Percentiles rank a stretch among this genome's conserved stretches.
Evolutionary conservation across 2,329 filamentous ascomycete species (phyloP).

Genomic region (Myriangium duriaei): DNA sequence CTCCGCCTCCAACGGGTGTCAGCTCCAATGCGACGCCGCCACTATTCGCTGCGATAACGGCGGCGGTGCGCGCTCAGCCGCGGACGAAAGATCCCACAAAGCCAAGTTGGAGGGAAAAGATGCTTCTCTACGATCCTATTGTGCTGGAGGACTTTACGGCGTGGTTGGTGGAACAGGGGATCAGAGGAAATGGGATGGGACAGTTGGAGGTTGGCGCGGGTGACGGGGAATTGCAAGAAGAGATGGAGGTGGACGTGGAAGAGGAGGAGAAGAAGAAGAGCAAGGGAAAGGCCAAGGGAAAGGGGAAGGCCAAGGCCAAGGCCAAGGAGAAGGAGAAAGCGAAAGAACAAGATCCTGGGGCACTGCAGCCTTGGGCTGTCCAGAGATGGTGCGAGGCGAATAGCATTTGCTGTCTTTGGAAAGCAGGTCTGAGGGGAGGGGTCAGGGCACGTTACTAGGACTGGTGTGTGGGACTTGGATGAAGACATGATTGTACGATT

Average conservation of each 20-base stretch:
- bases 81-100: constrained; percentile 28
- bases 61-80: constrained; percentile 33
- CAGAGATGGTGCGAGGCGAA: constrained; percentile 84
- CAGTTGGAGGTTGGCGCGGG: constrained; percentile 36
- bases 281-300: constrained; percentile 5
- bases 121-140: constrained; percentile 85
- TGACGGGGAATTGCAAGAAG: constrained; percentile 13
- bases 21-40: constrained; percentile 6
- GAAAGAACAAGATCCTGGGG: constrained; percentile 15
- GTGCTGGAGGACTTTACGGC: constrained; percentile 70
- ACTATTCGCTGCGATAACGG: constrained; percentile 37
- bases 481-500: too few species aligned
- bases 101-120: constrained; percentile 78
- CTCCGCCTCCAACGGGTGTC: too few species aligned
- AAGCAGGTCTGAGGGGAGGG: constrained; percentile 33
- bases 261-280: constrained; percentile 14
- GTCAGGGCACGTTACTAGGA: constrained; percentile 22
- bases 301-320: constrained; percentile 7
- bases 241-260: constrained; percentile 42
- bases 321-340: constrained; percentile 15
- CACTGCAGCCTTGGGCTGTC: constrained; percentile 44
- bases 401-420: constrained; percentile 74
- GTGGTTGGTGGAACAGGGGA: constrained; percentile 55
- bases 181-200: constrained; percentile 17
- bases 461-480: too few species aligned